These are phyloP conservation scores for Nakazawaea pomicola DNA, from an alignment of 805 yeast species.

Conservation along the genomic window DNA sequence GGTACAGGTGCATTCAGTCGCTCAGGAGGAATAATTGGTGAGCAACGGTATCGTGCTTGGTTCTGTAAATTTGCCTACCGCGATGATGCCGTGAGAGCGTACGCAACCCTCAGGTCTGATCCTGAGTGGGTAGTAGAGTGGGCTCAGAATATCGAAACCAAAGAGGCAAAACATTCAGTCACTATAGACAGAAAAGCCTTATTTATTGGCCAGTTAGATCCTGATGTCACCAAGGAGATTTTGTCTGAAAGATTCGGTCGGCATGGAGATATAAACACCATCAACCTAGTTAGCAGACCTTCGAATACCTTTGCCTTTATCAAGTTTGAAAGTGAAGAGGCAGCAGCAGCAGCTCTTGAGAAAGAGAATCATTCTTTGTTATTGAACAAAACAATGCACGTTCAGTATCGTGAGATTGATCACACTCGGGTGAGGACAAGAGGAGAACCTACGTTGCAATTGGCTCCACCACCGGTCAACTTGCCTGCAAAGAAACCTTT, in stretches of 20 bases:
- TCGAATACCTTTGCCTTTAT: slow-evolving; percentile 68
- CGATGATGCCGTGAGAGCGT: slow-evolving; percentile 85
- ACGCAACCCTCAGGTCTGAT: slow-evolving; percentile 57
- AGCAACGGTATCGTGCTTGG: slow-evolving; percentile 42
- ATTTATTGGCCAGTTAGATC: slow-evolving; percentile 73
- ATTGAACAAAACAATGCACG: slow-evolving; percentile 72
- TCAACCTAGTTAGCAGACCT: slow-evolving; percentile 49
- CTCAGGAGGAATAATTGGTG: neutral
- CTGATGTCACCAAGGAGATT: slow-evolving; percentile 48
- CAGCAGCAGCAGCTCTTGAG: slow-evolving; percentile 87
- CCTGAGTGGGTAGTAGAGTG: slow-evolving; percentile 64
- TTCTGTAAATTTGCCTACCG: slow-evolving; percentile 74
- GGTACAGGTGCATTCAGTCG: slow-evolving; percentile 25
- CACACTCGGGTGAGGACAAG: slow-evolving; percentile 22
- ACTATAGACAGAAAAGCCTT: slow-evolving; percentile 66
- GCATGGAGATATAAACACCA: slow-evolving; percentile 62
- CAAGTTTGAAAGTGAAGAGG: slow-evolving; percentile 53
- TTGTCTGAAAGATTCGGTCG: slow-evolving; percentile 53
- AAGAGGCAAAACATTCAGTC: slow-evolving; percentile 69
- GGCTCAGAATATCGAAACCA: too few species aligned
- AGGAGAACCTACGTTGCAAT: slow-evolving; percentile 22
- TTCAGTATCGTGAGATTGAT: slow-evolving; percentile 69
- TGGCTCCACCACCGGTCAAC: slow-evolving; percentile 83
- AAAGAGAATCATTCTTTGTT: slow-evolving; percentile 78
- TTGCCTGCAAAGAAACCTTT: slow-evolving; percentile 31